Evolutionary conservation across 495 filamentous ascomycete species (phyloP).

Genomic region (Peziza echinospora): DNA sequence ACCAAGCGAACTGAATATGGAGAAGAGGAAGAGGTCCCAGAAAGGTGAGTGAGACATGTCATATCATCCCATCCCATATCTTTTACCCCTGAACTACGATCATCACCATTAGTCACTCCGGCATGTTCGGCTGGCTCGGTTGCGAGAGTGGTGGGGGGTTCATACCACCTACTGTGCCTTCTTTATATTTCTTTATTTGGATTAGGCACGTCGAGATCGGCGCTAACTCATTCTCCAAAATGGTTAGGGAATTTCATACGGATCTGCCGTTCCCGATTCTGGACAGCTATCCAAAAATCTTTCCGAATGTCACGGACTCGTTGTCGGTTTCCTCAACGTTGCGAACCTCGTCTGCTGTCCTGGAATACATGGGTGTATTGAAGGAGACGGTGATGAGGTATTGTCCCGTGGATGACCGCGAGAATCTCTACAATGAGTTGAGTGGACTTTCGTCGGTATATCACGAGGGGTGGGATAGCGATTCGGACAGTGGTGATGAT

Average conservation of each 20-base stretch:
- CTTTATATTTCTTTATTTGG: no score
- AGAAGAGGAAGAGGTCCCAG: no score
- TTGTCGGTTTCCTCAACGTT: constrained; percentile 41
- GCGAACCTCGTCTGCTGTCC: constrained; percentile 51
- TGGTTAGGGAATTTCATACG: constrained; percentile 22
- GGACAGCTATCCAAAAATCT: constrained; percentile 60
- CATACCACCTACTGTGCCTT: no score
- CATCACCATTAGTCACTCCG: no score
- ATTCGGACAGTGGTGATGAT: constrained; percentile 62
- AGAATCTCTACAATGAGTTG: constrained; percentile 61
- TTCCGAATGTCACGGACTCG: constrained; percentile 20
- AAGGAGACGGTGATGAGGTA: constrained; percentile 35
- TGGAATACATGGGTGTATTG: constrained; percentile 41
- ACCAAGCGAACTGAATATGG: no score
- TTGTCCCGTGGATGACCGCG: constrained; percentile 54
- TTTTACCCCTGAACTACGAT: no score
- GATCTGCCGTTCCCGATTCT: constrained; percentile 50
- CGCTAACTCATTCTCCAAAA: no score
- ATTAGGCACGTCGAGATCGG: no score
- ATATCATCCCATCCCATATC: no score
- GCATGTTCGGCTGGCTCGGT: no score
- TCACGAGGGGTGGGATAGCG: constrained; percentile 74
- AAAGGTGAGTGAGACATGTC: no score
- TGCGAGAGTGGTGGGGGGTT: no score
- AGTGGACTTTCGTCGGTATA: constrained; percentile 71